Base-by-base conservation (phyloP, 805 yeast genomes). In the Kodamaea sagamina region DNA sequence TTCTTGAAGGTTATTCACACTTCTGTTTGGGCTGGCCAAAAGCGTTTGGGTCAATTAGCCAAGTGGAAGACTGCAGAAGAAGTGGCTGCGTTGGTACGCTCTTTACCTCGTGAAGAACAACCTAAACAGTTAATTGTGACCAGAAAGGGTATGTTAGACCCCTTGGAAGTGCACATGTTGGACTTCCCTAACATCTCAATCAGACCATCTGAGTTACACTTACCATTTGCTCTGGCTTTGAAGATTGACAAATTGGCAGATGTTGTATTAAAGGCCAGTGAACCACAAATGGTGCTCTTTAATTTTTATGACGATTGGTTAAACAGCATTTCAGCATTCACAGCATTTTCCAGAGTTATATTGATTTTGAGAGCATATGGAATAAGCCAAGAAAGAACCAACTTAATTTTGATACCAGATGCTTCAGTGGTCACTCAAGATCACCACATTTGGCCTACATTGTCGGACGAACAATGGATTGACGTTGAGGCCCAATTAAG, bases 1-100 rank as follows among this genome's bases (percentile, higher is more conserved):
- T 89, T 86, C 58, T 72, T 93, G 63, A 89, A 88, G 58, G 79
- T 93, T 42, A 88, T 93, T 46, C 98, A 92, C 57, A 88, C 95
- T 0, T 86, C 95, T 4, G 96, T 89, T 2, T 93, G 97, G 95
- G 84, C 96, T 3, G 99, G 99, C 13, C 98, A 93, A 62, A 90
- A 89, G 57, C 84, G 97, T 54, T 74, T 92, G 47, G 84, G 93
- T 21, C 97, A 93, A 58, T 68, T 93, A 50, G 90, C 98, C 1
- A 93, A 93, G 60, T 93, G 99, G 99, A 93, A 92, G 61, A 83
- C 98, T 1, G 98, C 99, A 0, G 99, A 93, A 65, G 98, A 92
- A 63, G 95, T 89, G 16, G 92, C 97, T 11, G 95, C 96, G 0
- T 69, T 93, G 50, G 77, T 93, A 13, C 75, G 97, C 32, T 87